Base-by-base conservation (phyloP, 495 filamentous ascomycete genomes). In the Tuber aestivum region DNA sequence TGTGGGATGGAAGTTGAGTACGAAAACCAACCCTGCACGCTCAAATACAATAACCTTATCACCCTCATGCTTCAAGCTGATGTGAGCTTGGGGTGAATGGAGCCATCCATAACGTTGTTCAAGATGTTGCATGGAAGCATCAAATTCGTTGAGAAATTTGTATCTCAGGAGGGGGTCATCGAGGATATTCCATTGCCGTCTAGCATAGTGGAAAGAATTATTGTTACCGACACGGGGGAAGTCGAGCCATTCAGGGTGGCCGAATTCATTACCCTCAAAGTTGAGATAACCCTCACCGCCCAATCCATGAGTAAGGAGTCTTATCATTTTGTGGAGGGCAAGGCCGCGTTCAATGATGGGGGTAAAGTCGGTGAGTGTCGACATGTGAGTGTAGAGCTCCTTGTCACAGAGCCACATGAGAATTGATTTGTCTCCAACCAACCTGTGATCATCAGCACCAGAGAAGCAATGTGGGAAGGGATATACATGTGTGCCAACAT, bases 401-500 rank as follows among this genome's bases (percentile, higher is more conserved):
- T 94, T 94, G 84, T 99, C 95, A 85, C 94, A 97, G 74, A 99
- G 93, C 90, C 97, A 97, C 91, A 98, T 94, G 86, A 99, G 92
- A 70, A 99, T 87, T 8, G 92, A 89, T 84, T 99, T 99, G 87
- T 99, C 95, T 71, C 95, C 95, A 70, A 99, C 95, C 61, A 99
- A 90, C 4, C 95, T 98, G 82, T 21, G 18, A 70, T 35, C 21
- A 65, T 74, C 21, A 71, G 50, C 23, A 35, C 65, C 18, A 37
- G 42, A 69, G 70, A 77, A 61, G 6, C 41, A 18, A 61, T 7
- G n/a, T 16, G 10, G 27, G 50, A 76, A 72, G 20, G 61, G n/a
- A 5, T 61, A 27, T 71, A 71, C 70, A 71, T 27, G 70, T 72
- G 69, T 70, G 18, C 68, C 71, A 45, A 88, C 93, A 86, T 89